A percentile compares a stretch with the other conserved stretches of the same genome.
phyloP scores from a whole-genome alignment of 169 alveolate genomes.

The Plasmodium reichenowi region DNA sequence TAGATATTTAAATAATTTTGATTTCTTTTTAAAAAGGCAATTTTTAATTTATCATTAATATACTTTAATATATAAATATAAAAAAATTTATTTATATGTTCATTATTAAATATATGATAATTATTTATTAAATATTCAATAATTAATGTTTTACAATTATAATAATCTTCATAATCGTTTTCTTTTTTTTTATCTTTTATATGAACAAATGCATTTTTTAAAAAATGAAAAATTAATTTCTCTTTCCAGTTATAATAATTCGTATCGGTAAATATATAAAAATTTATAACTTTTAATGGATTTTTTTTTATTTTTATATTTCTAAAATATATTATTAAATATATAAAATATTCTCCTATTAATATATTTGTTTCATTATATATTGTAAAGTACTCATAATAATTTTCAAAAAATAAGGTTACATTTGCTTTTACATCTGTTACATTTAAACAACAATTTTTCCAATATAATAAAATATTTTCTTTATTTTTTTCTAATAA shows the following conservation, averaged over 20 bases:
- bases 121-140: constrained; percentile 74
- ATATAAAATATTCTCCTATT: constrained; percentile 74
- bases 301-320: constrained; percentile 40
- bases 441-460: constrained; percentile 52
- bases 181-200: not conserved
- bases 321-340: constrained; percentile 54
- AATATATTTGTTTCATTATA: constrained; percentile 61
- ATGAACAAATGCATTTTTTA: constrained; percentile 52
- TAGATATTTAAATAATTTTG: constrained; percentile 74
- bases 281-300: constrained; percentile 38
- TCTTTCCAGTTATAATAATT: constrained; percentile 71
- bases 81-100: constrained; percentile 10
- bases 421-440: constrained; percentile 48
- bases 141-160: constrained; percentile 50
- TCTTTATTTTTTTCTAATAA: constrained; percentile 28
- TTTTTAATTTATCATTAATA: constrained; percentile 61
- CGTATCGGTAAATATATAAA: constrained; percentile 25
- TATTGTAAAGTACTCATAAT: constrained; percentile 43
- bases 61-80: constrained; percentile 43
- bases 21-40: constrained; percentile 67
- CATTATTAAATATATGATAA: constrained; percentile 36
- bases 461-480: constrained; percentile 49
- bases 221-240: constrained; percentile 49
- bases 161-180: constrained; percentile 2
- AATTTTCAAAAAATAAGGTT: constrained; percentile 60